Evolutionary conservation across 306 rosid genomes (phyloP).

Genomic region (Psophocarpus tetragonolobus): DNA sequence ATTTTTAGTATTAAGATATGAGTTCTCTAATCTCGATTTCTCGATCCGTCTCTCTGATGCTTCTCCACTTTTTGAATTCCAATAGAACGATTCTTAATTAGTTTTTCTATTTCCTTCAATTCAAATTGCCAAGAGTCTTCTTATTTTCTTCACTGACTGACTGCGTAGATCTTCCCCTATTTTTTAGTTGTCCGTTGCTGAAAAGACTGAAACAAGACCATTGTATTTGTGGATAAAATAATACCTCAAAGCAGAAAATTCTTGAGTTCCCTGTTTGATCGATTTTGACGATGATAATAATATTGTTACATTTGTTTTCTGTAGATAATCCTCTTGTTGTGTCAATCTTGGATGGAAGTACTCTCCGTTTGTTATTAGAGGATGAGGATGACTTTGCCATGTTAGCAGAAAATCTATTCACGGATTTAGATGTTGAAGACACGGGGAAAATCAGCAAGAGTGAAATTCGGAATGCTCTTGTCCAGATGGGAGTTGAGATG

Average conservation of each 20-base stretch:
- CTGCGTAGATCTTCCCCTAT: slow-evolving; percentile 3
- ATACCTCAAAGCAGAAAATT: neutral
- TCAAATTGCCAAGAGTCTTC: neutral
- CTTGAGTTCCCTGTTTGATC: neutral
- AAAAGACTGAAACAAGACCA: neutral
- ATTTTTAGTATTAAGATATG: neutral
- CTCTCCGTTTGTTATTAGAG: slow-evolving; percentile 62
- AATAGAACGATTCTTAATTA: neutral
- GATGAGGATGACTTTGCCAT: slow-evolving; percentile 98
- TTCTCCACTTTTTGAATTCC: neutral
- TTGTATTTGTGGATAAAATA: slow-evolving; percentile 2
- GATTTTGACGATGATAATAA: neutral
- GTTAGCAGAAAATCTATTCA: slow-evolving; percentile 86
- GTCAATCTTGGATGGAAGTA: slow-evolving; percentile 79
- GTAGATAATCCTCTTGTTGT: slow-evolving; percentile 81
- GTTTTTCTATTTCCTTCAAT: neutral
- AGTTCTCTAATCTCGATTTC: slow-evolving; percentile 20
- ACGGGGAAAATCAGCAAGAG: slow-evolving; percentile 83
- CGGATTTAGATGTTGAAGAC: slow-evolving; percentile 85
- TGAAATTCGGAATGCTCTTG: slow-evolving; percentile 72
- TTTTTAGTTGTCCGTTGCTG: neutral
- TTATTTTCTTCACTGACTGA: neutral
- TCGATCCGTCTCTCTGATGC: slow-evolving; percentile 19
- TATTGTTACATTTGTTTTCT: slow-evolving; percentile 26
- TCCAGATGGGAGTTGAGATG: slow-evolving; percentile 88